Evolutionary conservation across 257 asterid genomes (phyloP).

Genomic region (Lycium ferocissimum): DNA sequence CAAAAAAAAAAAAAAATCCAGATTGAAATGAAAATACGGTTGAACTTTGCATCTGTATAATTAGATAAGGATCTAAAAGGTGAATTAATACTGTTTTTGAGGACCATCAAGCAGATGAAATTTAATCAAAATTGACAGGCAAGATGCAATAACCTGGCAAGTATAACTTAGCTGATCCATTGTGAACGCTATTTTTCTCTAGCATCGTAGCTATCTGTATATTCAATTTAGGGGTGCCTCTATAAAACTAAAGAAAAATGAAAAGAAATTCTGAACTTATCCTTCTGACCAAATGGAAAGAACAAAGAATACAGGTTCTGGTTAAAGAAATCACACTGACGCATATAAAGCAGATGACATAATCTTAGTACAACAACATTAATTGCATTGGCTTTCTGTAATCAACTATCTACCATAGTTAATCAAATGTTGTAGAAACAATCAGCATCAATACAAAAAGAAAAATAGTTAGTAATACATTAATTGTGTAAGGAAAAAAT

Average conservation of each 20-base stretch:
- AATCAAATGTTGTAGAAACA: neutral
- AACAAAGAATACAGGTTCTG: neutral
- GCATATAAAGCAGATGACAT: neutral
- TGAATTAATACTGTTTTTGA: neutral
- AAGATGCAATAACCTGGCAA: neutral
- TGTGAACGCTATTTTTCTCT: neutral
- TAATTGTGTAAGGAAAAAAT: neutral
- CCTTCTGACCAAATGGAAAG: neutral
- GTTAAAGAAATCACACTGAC: neutral
- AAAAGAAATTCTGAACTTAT: neutral
- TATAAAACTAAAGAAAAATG: neutral
- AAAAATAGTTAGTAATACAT: neutral
- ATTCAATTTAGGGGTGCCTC: neutral
- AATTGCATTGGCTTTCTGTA: neutral
- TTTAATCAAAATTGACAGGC: neutral
- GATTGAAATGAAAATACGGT: neutral
- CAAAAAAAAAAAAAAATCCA: neutral
- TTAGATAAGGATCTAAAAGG: neutral
- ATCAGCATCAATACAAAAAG: neutral
- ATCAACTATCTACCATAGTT: neutral
- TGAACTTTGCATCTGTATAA: neutral
- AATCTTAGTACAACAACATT: neutral
- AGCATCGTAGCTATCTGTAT: neutral
- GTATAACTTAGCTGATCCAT: slow-evolving; percentile 1
- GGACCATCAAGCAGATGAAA: neutral